These are phyloP conservation scores for Rhodosporidiobolus sp. DNA, from an alignment of 768 basidiomycete species.

Conservation along the genomic window DNA sequence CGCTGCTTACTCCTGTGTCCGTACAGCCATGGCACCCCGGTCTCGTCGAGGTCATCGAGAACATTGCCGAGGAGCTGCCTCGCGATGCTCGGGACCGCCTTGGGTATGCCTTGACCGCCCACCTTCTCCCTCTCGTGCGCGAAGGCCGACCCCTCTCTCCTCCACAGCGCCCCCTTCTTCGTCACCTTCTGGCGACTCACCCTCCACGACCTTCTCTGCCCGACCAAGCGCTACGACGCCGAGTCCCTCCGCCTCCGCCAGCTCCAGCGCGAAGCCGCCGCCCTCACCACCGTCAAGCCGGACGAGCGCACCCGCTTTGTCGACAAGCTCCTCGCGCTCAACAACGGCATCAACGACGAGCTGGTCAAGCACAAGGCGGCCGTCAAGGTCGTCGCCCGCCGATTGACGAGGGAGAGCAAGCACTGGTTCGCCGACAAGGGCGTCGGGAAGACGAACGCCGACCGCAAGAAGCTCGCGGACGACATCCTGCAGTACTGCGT, in stretches of 20 bases:
- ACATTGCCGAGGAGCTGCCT: constrained; percentile 69
- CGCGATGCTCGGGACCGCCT: constrained; percentile 61
- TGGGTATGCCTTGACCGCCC: constrained; percentile 62
- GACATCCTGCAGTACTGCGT: constrained; percentile 78
- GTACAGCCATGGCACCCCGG: constrained; percentile 70
- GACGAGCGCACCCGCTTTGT: constrained; percentile 26
- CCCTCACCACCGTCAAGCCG: not conserved
- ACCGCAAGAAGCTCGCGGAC: constrained; percentile 59
- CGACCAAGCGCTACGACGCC: constrained; percentile 72
- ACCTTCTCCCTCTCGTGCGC: not conserved
- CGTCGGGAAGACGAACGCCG: constrained; percentile 20
- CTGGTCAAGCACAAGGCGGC: constrained; percentile 19
- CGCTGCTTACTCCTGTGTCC: too few species aligned
- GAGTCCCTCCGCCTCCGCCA: constrained; percentile 57
- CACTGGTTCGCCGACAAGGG: constrained; percentile 27
- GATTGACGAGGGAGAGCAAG: constrained; percentile 34
- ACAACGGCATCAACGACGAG: constrained; percentile 22
- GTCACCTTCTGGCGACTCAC: constrained; percentile 96
- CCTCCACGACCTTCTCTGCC: constrained; percentile 80
- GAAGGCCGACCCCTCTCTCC: not conserved
- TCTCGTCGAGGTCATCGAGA: constrained; percentile 68
- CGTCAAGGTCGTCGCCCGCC: constrained; percentile 50
- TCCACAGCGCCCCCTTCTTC: constrained; percentile 78
- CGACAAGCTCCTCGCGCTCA: constrained; percentile 17
- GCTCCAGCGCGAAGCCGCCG: constrained; percentile 48